Evolutionary conservation across 23 red algal species (phyloP).

Genomic region (Gracilaria gracilis): DNA sequence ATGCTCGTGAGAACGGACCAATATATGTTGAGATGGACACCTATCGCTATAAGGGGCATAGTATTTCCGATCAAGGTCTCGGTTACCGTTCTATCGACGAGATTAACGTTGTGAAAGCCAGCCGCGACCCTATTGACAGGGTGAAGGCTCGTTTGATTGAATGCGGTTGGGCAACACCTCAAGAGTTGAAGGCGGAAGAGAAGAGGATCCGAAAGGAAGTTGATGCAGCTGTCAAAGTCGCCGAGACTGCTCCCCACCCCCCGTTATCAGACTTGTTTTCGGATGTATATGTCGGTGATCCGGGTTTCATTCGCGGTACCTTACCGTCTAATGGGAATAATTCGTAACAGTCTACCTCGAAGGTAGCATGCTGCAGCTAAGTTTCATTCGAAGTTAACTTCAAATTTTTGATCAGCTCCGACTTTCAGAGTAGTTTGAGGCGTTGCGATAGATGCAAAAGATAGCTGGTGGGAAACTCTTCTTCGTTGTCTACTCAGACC

Average conservation of each 20-base stretch:
- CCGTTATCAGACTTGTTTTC: constrained; percentile 73
- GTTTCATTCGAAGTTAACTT: constrained; percentile 1
- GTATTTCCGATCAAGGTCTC: constrained; percentile 95
- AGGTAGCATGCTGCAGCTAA: not conserved
- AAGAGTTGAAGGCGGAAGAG: constrained; percentile 90
- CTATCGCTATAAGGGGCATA: constrained; percentile 97
- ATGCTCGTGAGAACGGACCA: constrained; percentile 72
- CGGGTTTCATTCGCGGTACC: constrained; percentile 54
- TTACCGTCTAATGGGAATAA: constrained; percentile 55
- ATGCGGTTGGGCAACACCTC: constrained; percentile 79
- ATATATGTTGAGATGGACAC: constrained; percentile 93
- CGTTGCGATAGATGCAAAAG: not conserved
- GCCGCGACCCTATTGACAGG: constrained; percentile 93
- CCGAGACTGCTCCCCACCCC: constrained; percentile 69
- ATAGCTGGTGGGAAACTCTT: not conserved
- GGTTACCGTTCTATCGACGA: constrained; percentile 95
- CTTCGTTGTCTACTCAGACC: not conserved
- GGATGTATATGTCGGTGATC: constrained; percentile 70
- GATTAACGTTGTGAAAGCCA: constrained; percentile 83
- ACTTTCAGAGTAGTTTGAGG: not conserved
- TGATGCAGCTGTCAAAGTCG: constrained; percentile 81
- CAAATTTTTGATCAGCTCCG: not conserved
- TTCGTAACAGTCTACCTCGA: not conserved
- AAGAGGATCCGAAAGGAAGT: constrained; percentile 88
- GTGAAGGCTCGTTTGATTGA: constrained; percentile 93